Evolutionary conservation across 2,329 filamentous ascomycete species (phyloP), one percentile per base, ranked within the genome.

Genomic region (Pseudogymnoascus sp.): DNA sequence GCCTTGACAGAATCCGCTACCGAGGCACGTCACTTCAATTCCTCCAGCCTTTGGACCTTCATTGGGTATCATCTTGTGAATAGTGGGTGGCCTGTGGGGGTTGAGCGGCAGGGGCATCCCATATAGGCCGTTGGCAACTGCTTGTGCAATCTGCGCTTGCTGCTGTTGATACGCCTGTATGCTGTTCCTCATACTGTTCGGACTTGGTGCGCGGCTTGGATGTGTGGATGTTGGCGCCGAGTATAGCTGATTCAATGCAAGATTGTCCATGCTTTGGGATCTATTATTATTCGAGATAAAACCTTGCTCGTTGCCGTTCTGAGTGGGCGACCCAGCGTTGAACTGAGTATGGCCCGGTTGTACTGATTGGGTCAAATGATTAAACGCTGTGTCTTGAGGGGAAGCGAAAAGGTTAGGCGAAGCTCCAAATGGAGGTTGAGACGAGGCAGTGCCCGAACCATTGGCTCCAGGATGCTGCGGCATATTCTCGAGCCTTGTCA

Each of bases 1-100:
- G 1, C 86, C 86, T 75, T 89, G 88, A 67, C 86, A 88, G 73
- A 96, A 96, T 13, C 88, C 86, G 67, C 87, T 89, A 17, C 93
- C 92, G 7, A 96, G 79, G 63, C 95, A 84, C 0, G 90, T 93
- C 2, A 96, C 91, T 73, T 97, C 92, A 61, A 91, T 92, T 44
- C 92, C 92, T 64, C 92, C 92, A 37, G 85, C 85, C 64, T 87
- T 90, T 6, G 92, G 90, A 0, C 92, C 92, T 74, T 96, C 90
- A 31, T 83, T 83, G 0, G 93, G 92, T 37, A 95, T 90, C 65
- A 96, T 82, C 73, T 93, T 93, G 72, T 91, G 88, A 21, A 96
- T 93, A 17, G 83, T 83, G 1, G 88, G 84, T 2, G 83, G 79
- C 31, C 81, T 77, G n/a, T 81, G 77, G 46, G 80, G 78, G 59